These are phyloP conservation scores for Lunasporangiospora selenospora DNA, from an alignment of 192 early-diverging fungal species.

Conservation along the genomic window DNA sequence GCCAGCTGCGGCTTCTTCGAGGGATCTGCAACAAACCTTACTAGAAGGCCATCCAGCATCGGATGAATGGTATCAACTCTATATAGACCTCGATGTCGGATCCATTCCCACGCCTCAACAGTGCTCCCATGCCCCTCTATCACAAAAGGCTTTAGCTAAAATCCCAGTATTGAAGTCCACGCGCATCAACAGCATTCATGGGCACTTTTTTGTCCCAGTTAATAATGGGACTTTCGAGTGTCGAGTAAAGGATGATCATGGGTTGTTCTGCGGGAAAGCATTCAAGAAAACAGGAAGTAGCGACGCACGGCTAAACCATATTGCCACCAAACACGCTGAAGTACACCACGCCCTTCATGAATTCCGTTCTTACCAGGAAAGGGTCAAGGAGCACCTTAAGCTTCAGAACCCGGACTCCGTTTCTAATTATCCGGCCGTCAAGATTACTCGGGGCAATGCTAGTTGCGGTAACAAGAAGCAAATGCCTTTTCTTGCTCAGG, in stretches of 20 bases:
- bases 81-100: conserved; percentile 2
- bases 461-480: background rate
- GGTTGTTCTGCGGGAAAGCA: too few relatives aligned
- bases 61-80: conserved; percentile 3
- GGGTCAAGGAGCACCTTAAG: too few relatives aligned
- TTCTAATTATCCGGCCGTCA: background rate
- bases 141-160: background rate
- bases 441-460: background rate
- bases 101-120: conserved; percentile 3
- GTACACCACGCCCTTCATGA: background rate
- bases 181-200: background rate
- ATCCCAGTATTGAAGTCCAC: background rate
- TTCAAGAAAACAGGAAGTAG: too few relatives aligned
- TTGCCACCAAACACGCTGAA: too few relatives aligned
- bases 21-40: background rate
- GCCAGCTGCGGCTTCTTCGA: too few relatives aligned
- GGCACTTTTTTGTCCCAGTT: background rate
- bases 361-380: background rate
- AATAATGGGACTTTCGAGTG: too few relatives aligned
- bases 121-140: background rate
- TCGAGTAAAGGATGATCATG: too few relatives aligned
- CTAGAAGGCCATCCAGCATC: background rate
- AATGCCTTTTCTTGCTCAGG: background rate
- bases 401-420: too few relatives aligned
- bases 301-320: too few relatives aligned